Conservation (phyloP, 345 rosid species). For the Corymbia maculata region DNA sequence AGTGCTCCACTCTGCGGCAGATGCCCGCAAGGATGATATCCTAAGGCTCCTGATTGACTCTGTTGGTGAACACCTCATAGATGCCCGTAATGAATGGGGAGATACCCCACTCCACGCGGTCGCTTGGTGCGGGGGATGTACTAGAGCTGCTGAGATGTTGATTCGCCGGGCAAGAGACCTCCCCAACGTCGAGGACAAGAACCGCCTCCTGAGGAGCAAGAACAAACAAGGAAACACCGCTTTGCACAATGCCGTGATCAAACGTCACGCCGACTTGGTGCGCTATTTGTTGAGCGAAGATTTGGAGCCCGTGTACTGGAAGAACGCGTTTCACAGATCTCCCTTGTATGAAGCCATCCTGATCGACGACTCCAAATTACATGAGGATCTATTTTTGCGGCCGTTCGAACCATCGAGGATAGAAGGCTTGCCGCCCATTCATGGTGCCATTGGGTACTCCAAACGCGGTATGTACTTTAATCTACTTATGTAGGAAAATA, state of each 20-base stretch:
- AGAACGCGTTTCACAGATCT: fast-evolving
- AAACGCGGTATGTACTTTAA: background rate
- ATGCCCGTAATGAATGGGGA: no score
- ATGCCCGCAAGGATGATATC: no score
- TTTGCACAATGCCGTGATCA: background rate
- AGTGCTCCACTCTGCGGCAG: no score
- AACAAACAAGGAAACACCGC: fast-evolving
- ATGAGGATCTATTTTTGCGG: fast-evolving
- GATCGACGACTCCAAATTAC: background rate
- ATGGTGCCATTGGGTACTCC: background rate
- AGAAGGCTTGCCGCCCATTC: background rate
- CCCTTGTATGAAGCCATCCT: background rate
- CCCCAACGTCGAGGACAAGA: background rate
- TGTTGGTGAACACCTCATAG: no score
- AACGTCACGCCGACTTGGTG: fast-evolving
- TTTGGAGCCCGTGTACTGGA: background rate
- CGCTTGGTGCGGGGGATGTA: no score
- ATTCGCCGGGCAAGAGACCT: background rate
- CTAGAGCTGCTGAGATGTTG: background rate
- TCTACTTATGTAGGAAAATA: fast-evolving
- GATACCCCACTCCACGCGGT: no score
- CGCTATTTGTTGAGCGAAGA: background rate
- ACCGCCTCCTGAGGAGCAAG: background rate
- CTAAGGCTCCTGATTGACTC: no score
- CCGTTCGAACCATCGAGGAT: background rate